Percentiles rank a stretch among this genome's conserved stretches.
phyloP scores from a whole-genome alignment of 768 basidiomycete species.

The Mycena crocata region DNA sequence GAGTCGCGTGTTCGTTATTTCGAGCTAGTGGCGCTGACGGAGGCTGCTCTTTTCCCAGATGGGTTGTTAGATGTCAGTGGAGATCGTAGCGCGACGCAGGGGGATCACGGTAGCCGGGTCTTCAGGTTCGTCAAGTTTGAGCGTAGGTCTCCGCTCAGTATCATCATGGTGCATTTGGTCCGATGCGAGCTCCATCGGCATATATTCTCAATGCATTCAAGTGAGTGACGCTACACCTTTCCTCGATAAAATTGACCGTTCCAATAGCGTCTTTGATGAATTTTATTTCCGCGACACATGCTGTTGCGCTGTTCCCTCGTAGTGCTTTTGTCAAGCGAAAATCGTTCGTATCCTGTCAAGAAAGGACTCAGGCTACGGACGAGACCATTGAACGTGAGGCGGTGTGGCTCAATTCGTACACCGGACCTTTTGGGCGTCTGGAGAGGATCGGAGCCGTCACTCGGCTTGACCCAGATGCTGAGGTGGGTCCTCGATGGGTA shows the following conservation, averaged over 20 bases:
- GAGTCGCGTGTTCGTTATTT: not conserved
- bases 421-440: not conserved
- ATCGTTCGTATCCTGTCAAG: not conserved
- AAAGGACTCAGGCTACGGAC: not conserved
- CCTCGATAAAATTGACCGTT: not conserved
- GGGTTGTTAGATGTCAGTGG: not conserved
- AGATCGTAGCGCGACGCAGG: not conserved
- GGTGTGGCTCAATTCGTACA: not conserved
- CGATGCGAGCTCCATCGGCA: not conserved
- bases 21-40: not conserved
- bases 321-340: not conserved
- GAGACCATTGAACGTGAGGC: not conserved
- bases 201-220: not conserved
- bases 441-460: not conserved
- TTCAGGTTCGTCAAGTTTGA: not conserved
- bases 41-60: not conserved
- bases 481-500: not conserved
- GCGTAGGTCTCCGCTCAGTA: not conserved
- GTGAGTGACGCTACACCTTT: not conserved
- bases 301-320: not conserved
- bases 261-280: not conserved
- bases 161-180: not conserved
- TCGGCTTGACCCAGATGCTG: not conserved
- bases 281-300: not conserved
- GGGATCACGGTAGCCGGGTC: not conserved